phyloP scores from a whole-genome alignment of 257 asterid genomes.

The Perilla frutescens region DNA sequence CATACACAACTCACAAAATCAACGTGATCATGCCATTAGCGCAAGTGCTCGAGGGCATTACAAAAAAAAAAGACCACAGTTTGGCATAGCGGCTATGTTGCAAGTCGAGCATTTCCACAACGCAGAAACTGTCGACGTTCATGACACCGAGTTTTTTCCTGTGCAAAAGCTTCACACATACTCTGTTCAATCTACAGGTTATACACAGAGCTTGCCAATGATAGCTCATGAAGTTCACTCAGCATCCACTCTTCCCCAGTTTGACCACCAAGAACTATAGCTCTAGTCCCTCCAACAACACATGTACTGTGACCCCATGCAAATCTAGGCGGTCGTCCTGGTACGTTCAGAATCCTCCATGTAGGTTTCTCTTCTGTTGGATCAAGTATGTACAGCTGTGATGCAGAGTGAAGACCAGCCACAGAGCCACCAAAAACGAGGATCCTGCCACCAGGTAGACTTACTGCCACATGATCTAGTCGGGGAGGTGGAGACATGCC shows the following conservation, averaged over 20 bases:
- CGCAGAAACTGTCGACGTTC: slow-evolving; percentile 28
- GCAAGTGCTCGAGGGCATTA: slow-evolving; percentile 36
- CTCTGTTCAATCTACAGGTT: slow-evolving; percentile 22
- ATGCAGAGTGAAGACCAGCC: slow-evolving; percentile 97
- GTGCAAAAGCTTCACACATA: slow-evolving; percentile 27
- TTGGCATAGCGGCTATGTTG: slow-evolving; percentile 17
- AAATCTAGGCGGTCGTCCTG: slow-evolving; percentile 84
- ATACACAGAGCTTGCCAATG: slow-evolving; percentile 68
- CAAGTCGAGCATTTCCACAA: slow-evolving; percentile 32
- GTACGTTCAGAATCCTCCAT: slow-evolving; percentile 90
- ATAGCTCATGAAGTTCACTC: slow-evolving; percentile 82
- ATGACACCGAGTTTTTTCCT: slow-evolving; percentile 25
- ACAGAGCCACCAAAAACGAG: slow-evolving; percentile 92
- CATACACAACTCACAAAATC: slow-evolving; percentile 42
- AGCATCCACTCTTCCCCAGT: slow-evolving; percentile 99
- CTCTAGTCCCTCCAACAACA: slow-evolving; percentile 92
- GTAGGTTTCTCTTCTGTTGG: slow-evolving; percentile 97
- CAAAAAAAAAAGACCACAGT: slow-evolving; percentile 28
- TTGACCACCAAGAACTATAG: slow-evolving; percentile 90
- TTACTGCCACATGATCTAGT: slow-evolving; percentile 94
- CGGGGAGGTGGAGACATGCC: slow-evolving; percentile 97
- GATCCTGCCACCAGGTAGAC: slow-evolving; percentile 90
- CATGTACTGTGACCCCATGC: slow-evolving; percentile 98
- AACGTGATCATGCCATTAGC: slow-evolving; percentile 39
- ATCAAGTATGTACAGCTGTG: slow-evolving; percentile 89